Evolutionary conservation across 2,329 filamentous ascomycete genomes (phyloP).

Genomic region (Phyllosticta citribraziliensis): DNA sequence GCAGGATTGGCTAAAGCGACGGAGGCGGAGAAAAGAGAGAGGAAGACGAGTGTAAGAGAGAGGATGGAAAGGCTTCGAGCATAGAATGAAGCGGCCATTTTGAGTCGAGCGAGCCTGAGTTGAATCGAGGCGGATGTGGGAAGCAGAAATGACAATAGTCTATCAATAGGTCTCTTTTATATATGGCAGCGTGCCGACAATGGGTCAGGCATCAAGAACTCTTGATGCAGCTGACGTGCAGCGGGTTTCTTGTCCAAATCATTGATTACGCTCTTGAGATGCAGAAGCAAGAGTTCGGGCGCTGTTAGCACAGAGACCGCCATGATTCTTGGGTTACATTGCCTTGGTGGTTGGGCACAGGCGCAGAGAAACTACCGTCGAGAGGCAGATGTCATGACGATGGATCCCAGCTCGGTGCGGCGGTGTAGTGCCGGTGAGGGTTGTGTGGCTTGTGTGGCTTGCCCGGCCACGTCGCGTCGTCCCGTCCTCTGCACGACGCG

Average conservation of each 20-base stretch:
- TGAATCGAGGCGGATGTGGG: not conserved
- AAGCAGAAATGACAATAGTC: not conserved
- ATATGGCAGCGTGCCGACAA: slow-evolving; percentile 2
- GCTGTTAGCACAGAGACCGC: not conserved
- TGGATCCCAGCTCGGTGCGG: not conserved
- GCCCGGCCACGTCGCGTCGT: slow-evolving; percentile 1
- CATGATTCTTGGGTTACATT: not conserved
- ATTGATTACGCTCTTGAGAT: not conserved
- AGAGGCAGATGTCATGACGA: not conserved
- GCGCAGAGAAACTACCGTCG: not conserved
- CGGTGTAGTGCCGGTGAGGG: not conserved
- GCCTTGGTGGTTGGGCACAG: not conserved
- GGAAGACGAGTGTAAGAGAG: not conserved
- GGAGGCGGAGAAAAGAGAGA: not conserved
- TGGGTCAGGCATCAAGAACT: slow-evolving; percentile 6
- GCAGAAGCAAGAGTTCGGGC: slow-evolving; percentile 18
- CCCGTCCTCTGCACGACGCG: not conserved
- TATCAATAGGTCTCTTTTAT: not conserved
- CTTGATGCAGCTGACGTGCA: slow-evolving; percentile 2
- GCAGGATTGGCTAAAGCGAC: not conserved
- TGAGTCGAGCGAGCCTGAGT: not conserved
- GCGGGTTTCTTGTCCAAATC: slow-evolving; percentile 10
- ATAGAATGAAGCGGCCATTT: not conserved
- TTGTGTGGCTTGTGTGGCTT: not conserved
- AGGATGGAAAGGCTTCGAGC: not conserved